Evolutionary conservation across 768 basidiomycete species (phyloP).

Genomic region (Phanerodontia chrysosporium): DNA sequence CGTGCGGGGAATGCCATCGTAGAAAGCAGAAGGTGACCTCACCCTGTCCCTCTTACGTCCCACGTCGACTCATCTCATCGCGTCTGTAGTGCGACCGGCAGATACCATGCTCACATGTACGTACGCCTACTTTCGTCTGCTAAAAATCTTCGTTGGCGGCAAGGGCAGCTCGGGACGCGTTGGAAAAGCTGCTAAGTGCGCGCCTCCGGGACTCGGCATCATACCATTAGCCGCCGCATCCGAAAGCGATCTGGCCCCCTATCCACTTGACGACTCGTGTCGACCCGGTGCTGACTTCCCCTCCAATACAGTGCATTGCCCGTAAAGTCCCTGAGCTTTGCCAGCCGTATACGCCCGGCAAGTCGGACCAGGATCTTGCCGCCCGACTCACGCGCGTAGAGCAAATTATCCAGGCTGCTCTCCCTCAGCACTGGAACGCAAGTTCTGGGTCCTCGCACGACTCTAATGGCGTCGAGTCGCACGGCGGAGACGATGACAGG

Average conservation of each 20-base stretch:
- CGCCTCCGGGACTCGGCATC: not conserved
- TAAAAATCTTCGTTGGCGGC: not conserved
- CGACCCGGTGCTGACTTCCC: slow-evolving; percentile 5
- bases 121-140: slow-evolving; percentile 12
- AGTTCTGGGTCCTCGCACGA: slow-evolving; percentile 33
- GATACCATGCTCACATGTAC: slow-evolving; percentile 79
- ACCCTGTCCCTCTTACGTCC: slow-evolving; percentile 14
- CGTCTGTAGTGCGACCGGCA: slow-evolving; percentile 73
- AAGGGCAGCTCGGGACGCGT: not conserved
- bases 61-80: not conserved
- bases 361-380: slow-evolving; percentile 77
- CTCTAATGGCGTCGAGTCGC: slow-evolving; percentile 30
- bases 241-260: slow-evolving; percentile 9
- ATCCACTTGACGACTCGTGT: slow-evolving; percentile 2
- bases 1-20: slow-evolving; percentile 84
- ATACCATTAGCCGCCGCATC: not conserved
- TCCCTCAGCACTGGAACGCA: slow-evolving; percentile 66
- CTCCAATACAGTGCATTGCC: slow-evolving; percentile 58
- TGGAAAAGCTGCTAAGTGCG: not conserved
- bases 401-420: slow-evolving; percentile 73
- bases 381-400: slow-evolving; percentile 73
- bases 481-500: slow-evolving; percentile 62
- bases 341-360: slow-evolving; percentile 85
- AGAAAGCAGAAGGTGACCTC: slow-evolving; percentile 77
- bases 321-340: slow-evolving; percentile 86